Percentiles rank a stretch among this genome's conserved stretches.
Evolutionary conservation across 2,329 filamentous ascomycete genomes (phyloP).

Genomic region (Trichoderma atrobrunneum): DNA sequence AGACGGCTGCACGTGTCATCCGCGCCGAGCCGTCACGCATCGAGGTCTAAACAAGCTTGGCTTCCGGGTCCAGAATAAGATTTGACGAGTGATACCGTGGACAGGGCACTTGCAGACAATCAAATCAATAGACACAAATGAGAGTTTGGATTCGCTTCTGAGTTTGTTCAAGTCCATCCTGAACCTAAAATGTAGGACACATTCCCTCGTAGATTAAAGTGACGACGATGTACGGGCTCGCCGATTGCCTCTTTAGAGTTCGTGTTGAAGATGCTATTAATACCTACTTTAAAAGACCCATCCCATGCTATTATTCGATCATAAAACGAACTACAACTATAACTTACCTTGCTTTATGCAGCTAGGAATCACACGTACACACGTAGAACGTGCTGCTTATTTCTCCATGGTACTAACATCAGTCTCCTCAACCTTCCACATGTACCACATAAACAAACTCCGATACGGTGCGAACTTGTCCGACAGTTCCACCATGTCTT

Average conservation of each 20-base stretch:
- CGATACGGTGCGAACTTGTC: constrained; percentile 83
- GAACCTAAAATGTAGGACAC: neutral
- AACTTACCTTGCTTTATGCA: neutral
- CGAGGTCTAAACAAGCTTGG: neutral
- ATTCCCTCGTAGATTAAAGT: neutral
- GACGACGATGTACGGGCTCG: neutral
- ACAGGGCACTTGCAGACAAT: neutral
- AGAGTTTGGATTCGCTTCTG: neutral
- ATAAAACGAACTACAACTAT: neutral
- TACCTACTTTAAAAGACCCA: neutral
- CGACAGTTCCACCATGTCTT: constrained; percentile 82
- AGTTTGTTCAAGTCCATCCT: neutral
- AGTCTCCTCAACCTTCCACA: constrained; percentile 85
- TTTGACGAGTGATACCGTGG: neutral
- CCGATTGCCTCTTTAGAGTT: neutral
- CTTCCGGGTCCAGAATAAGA: neutral
- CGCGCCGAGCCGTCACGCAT: constrained; percentile 14
- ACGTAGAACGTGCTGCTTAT: neutral
- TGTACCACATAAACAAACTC: constrained; percentile 97
- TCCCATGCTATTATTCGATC: neutral
- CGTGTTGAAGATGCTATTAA: neutral
- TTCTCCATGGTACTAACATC: constrained; percentile 63
- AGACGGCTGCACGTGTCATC: neutral
- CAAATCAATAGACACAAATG: neutral
- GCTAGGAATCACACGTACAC: neutral